Base-by-base conservation (phyloP, 2,329 filamentous ascomycete species). In the Penicillium paneum region DNA sequence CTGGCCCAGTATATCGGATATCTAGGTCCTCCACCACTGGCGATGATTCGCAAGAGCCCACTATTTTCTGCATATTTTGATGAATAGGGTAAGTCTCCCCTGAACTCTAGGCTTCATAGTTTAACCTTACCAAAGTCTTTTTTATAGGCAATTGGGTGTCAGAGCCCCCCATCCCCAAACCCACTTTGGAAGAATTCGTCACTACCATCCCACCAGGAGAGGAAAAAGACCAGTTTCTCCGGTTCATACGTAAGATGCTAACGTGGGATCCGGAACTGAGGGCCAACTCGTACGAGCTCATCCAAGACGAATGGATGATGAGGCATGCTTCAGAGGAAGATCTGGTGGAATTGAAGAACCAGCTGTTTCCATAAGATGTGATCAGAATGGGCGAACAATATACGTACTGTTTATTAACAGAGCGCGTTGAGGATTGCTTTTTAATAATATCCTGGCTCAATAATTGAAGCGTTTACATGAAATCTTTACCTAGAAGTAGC, bases 221-320 rank as follows among this genome's bases (percentile, higher is more conserved):
- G 41, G 34, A 52, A 35, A 46, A 52, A 40, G 40, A 46, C 36
- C 32, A 40, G 34, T 52, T 52, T 35, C 26, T 52, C 24, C 42
- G 34, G 10, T 45, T 46, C 17, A 52, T 52, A 32, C 49, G 41
- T 8, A 45, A 46, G 13, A 40, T 52, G n/a, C n/a, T 52, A 26
- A 46, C 34, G 8, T 34, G 41, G 49, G 26, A 46, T 32, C 32
- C 41, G 34, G 41, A 52, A 50, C 31, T 32, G 38, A 55, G 40
- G 47, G 48, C 48, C 10, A 19, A 19, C 10, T 38, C 17, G 10
- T 38, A 19, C n/a, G 35, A 19, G 17, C n/a, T 38, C 17, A 38
- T 38, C 10, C 17, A 38, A 38, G 35, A 38, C 17, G 35, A 19
- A 17, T 38, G 35, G 17, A 38, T 19, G 35, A 38, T 19, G 17